Conservation (phyloP, 1,284 basidiomycete species). For the Cutaneotrichosporon sp. region DNA sequence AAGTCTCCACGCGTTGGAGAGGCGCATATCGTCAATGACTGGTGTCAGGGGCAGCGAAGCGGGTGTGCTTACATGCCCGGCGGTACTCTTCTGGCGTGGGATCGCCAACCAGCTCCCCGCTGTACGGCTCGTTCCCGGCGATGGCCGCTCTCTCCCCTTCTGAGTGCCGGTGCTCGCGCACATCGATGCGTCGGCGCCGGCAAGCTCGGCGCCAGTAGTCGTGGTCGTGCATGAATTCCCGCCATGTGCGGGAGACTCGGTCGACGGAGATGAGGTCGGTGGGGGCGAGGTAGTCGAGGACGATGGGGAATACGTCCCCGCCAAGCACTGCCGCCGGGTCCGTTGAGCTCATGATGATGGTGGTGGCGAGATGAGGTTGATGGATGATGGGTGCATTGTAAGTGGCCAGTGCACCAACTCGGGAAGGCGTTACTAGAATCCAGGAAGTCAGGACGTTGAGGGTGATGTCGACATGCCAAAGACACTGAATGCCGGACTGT, state of each 20-base stretch:
- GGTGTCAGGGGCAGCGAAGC: too few relatives aligned
- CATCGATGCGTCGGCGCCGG: conserved; percentile 18
- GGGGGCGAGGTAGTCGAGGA: conserved; percentile 25
- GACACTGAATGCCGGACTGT: too few relatives aligned
- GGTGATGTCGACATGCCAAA: too few relatives aligned
- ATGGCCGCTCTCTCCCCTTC: neutral
- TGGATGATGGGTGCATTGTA: too few relatives aligned
- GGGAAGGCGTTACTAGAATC: too few relatives aligned
- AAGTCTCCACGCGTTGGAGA: neutral
- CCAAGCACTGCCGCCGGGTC: conserved; percentile 35
- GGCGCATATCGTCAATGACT: neutral
- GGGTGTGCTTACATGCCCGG: neutral
- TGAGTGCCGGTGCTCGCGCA: conserved; percentile 1
- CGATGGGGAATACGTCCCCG: conserved; percentile 27
- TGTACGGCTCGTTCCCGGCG: neutral
- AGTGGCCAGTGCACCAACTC: too few relatives aligned
- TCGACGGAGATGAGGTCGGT: conserved; percentile 14
- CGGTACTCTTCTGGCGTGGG: neutral
- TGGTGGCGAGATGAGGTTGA: too few relatives aligned
- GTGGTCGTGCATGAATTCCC: conserved; percentile 14
- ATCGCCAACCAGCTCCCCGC: neutral
- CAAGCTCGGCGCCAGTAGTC: conserved; percentile 22
- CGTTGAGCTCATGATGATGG: neutral
- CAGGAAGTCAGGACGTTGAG: too few relatives aligned
- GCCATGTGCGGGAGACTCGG: conserved; percentile 24